Evolutionary conservation across 164 flowering plant species (phyloP), one percentile per base, ranked within the genome.

Genomic region (Warburgia ugandensis): DNA sequence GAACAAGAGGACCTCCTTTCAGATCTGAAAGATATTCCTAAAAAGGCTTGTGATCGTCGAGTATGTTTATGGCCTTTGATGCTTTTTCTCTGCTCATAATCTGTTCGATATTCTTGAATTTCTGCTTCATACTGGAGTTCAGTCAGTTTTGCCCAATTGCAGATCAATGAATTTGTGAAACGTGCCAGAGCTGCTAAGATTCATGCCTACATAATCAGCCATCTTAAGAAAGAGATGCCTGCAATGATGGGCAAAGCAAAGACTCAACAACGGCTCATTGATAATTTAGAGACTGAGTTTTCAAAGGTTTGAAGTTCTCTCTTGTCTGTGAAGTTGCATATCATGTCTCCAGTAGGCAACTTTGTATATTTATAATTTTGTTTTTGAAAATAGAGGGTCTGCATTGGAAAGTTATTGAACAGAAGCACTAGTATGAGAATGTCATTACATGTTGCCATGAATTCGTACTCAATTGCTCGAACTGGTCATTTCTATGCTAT

Each of bases 161-260:
- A 91, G 98, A 87, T 91, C 46, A 87, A 87, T 62, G 96, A 87
- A 70, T 91, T 87, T 77, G 96, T 91, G 27, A 91, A 91, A 63
- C 90, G 98, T 43, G 98, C 98, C 1, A 72, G 98, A 75, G 98
- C 98, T 67, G 96, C 86, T 19, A 91, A 91, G 77, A 91, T 91
- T 59, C 96, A 91, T 68, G 84, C 98, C 27, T 83, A 87, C 69
- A 91, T 91, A 29, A 91, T 91, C 42, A 74, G 95, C 61, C 98
- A 91, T 68, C 86, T 91, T 49, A 91, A 61, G 50, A 85, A 85
- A 61, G 94, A 87, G 76, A 91, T 91, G 98, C 98, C 98, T 41
- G 70, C 91, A 32, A 69, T 87, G 81, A 80, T 92, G 74, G 96
- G 98, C 48, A 92, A 88, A 68, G 80, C 92, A 3, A 92, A 88